phyloP scores from a whole-genome alignment of 495 filamentous ascomycete species.

The Xylaria longipes region DNA sequence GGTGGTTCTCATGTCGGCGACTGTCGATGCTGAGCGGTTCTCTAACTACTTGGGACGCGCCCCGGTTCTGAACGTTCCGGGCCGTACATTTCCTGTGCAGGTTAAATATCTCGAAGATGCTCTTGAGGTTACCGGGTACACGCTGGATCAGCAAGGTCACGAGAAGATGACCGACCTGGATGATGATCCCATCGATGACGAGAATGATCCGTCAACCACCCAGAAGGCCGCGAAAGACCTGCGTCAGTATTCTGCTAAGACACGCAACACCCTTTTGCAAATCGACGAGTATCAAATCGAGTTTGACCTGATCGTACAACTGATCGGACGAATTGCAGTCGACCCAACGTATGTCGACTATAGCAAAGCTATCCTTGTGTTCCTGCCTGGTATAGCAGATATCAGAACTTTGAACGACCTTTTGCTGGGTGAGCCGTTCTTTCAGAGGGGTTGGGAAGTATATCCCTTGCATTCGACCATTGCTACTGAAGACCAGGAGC shows the following conservation, averaged over 20 bases:
- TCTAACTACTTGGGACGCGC: slow-evolving; percentile 85
- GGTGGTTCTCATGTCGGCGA: slow-evolving; percentile 95
- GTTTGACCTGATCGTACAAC: slow-evolving; percentile 76
- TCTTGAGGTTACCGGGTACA: slow-evolving; percentile 78
- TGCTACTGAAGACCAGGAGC: slow-evolving; percentile 94
- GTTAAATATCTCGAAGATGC: slow-evolving; percentile 91
- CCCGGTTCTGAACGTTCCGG: slow-evolving; percentile 86
- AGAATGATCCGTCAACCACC: slow-evolving; percentile 50
- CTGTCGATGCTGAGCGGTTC: slow-evolving; percentile 88
- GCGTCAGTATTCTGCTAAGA: slow-evolving; percentile 74
- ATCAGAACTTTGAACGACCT: slow-evolving; percentile 88
- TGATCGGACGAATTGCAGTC: slow-evolving; percentile 75
- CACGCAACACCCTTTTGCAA: slow-evolving; percentile 71
- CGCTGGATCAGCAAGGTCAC: slow-evolving; percentile 57
- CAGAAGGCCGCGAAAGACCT: slow-evolving; percentile 61
- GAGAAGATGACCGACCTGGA: slow-evolving; percentile 59
- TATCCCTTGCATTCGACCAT: slow-evolving; percentile 93
- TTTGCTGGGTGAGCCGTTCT: slow-evolving; percentile 71
- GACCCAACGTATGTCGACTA: slow-evolving; percentile 68
- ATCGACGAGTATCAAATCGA: slow-evolving; percentile 89
- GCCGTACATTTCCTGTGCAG: slow-evolving; percentile 89
- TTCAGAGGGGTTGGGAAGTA: slow-evolving; percentile 74
- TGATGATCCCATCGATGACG: slow-evolving; percentile 60
- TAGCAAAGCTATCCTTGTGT: slow-evolving; percentile 92
- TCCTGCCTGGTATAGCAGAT: slow-evolving; percentile 91